Conservation (phyloP, 352 stramenopile species). For the Plasmopara viticola region DNA sequence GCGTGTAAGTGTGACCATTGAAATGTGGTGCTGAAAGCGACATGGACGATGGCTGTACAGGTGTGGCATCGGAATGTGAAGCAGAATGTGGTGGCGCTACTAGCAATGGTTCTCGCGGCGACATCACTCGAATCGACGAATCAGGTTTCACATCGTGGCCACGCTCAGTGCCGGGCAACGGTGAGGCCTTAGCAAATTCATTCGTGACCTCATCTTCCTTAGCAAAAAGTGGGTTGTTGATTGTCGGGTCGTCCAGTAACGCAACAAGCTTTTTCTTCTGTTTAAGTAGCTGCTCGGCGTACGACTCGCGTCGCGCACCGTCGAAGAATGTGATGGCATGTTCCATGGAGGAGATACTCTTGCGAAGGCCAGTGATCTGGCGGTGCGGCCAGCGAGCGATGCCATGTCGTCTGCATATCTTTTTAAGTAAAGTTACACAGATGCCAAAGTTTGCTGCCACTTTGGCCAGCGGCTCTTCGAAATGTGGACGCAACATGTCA, state of each 20-base stretch:
- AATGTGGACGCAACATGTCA: constrained; percentile 74
- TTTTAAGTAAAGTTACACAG: constrained; percentile 82
- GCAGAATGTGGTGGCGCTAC: constrained; percentile 13
- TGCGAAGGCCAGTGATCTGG: constrained; percentile 82
- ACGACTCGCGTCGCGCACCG: constrained; percentile 54
- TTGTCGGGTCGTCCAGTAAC: constrained; percentile 57
- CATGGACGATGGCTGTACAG: constrained; percentile 11
- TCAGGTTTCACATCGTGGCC: constrained; percentile 12
- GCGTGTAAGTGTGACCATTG: constrained; percentile 12
- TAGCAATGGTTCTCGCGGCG: constrained; percentile 23
- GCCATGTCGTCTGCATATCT: constrained; percentile 75
- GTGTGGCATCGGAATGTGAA: constrained; percentile 1
- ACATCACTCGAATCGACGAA: constrained; percentile 13
- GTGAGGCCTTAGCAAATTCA: constrained; percentile 7
- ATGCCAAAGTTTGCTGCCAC: constrained; percentile 75
- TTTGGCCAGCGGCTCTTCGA: constrained; percentile 76
- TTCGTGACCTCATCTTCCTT: constrained; percentile 20
- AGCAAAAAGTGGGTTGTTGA: constrained; percentile 33
- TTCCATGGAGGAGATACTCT: constrained; percentile 84
- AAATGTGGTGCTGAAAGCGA: constrained; percentile 3
- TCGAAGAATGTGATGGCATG: constrained; percentile 78
- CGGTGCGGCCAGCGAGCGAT: constrained; percentile 80
- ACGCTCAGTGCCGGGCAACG: constrained; percentile 1
- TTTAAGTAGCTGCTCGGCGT: constrained; percentile 65
- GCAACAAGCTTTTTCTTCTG: constrained; percentile 68